Evolutionary conservation across 495 filamentous ascomycete genomes (phyloP).

Genomic region (Xylaria palmicola): DNA sequence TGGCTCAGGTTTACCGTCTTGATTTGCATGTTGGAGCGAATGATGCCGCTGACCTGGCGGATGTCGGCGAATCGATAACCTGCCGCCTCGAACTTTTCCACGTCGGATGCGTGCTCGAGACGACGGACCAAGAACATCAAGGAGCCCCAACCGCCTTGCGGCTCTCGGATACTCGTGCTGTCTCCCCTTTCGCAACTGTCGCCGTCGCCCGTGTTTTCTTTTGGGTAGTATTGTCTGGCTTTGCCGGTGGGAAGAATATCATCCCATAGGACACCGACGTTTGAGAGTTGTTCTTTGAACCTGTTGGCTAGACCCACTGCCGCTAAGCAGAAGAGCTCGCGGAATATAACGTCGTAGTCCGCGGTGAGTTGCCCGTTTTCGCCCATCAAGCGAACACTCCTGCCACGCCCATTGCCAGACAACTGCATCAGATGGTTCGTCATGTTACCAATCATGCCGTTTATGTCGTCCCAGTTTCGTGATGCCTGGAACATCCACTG

Average conservation of each 20-base stretch:
- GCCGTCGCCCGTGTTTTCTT: background rate
- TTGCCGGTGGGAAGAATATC: conserved; percentile 67
- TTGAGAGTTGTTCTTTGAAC: conserved; percentile 58
- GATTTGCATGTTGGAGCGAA: conserved; percentile 73
- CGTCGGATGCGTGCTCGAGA: conserved; percentile 53
- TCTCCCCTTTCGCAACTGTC: conserved; percentile 12
- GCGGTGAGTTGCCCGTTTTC: conserved; percentile 49
- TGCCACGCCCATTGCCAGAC: conserved; percentile 23
- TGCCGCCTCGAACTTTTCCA: conserved; percentile 60
- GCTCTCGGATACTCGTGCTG: conserved; percentile 15
- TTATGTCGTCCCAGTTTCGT: conserved; percentile 69
- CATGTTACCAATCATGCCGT: conserved; percentile 69
- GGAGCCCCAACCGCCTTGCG: conserved; percentile 62
- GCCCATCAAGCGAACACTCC: conserved; percentile 35
- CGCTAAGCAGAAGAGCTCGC: conserved; percentile 83
- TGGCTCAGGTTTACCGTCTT: conserved; percentile 50
- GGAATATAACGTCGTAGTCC: conserved; percentile 74
- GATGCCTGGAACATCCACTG: conserved; percentile 84
- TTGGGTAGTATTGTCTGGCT: conserved; percentile 7
- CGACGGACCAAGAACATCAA: conserved; percentile 78
- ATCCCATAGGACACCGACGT: conserved; percentile 75
- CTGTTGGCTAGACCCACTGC: conserved; percentile 69
- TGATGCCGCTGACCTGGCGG: conserved; percentile 63
- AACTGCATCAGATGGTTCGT: conserved; percentile 51
- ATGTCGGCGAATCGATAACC: conserved; percentile 76